Percentiles rank a stretch among this genome's conserved stretches.
These are phyloP conservation scores for Hirschfeldia incana DNA, from an alignment of 345 rosid genomes.

Conservation along the genomic window DNA sequence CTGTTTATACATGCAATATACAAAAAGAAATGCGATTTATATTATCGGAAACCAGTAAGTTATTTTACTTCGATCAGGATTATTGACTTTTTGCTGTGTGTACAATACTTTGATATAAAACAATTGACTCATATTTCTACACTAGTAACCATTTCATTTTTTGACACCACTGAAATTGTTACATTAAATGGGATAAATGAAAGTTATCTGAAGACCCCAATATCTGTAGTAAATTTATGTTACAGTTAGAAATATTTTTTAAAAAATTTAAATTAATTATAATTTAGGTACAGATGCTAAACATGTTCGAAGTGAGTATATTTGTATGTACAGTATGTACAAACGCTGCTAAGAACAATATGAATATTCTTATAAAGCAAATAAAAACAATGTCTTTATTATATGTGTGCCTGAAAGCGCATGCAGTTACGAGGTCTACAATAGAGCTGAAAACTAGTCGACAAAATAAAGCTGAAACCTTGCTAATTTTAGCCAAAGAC, in stretches of 20 bases:
- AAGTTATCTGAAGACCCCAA: neutral
- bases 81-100: too few species aligned
- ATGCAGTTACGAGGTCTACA: conserved; percentile 6
- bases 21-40: neutral
- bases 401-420: neutral
- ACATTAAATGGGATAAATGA: neutral
- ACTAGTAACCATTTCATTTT: neutral
- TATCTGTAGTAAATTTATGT: neutral
- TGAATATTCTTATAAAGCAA: neutral
- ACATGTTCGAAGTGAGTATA: neutral
- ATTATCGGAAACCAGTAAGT: neutral
- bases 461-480: neutral
- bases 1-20: neutral
- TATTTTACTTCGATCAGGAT: too few species aligned
- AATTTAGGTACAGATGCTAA: neutral
- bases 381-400: neutral
- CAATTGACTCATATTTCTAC: neutral
- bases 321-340: neutral
- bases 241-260: too few species aligned
- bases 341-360: neutral
- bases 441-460: neutral
- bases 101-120: neutral
- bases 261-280: neutral
- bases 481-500: conserved; percentile 6
- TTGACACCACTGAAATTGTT: neutral